Evolutionary conservation across 176 grass and related monocot species (phyloP), one percentile per base, ranked within the genome.

Genomic region (Poa annua): DNA sequence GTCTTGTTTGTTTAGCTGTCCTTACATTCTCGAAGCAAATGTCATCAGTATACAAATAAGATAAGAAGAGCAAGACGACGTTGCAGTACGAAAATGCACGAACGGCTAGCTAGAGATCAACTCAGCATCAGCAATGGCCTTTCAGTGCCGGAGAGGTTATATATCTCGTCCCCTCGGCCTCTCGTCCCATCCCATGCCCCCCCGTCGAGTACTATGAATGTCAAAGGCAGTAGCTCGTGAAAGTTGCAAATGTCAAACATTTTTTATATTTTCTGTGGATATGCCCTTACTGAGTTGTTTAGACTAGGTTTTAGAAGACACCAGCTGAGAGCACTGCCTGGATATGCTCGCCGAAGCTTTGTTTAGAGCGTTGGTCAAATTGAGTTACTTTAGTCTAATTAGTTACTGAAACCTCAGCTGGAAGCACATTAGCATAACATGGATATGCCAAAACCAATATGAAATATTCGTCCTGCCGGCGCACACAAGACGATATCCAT

Each of bases 71-170:
- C n/a, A n/a, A n/a, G 19, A 55, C 5, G 35, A 8, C 39, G 50
- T 15, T 55, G 68, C 56, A 29, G 47, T 81, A 75, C 20, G 20
- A 75, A 65, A 76, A n/a, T 60, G 52, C 29, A 61, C 2, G n/a
- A 45, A 59, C 42, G 67, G 41, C 76, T 21, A 29, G 29, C 29
- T 29, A 29, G 29, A 53, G 24, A 57, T 78, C 36, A 57, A 5
- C 52, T 21, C 42, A 15, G 6, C 42, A 80, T 29, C 29, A 29
- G 29, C 29, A 86, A 86, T 66, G 79, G 57, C 86, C 74, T 83
- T 83, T 88, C 86, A 17, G 64, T 17, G 15, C 6, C 11, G 21
- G 73, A 78, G 63, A 78, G 74, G 73, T 35, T 56, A 42, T 17
- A 32, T 11, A 39, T 21, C 4, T 51, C 51, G 14, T 64, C 76